Evolutionary conservation across 345 rosid genomes (phyloP), one percentile per base, ranked within the genome.

Genomic region (Chamaenerion angustifolium): DNA sequence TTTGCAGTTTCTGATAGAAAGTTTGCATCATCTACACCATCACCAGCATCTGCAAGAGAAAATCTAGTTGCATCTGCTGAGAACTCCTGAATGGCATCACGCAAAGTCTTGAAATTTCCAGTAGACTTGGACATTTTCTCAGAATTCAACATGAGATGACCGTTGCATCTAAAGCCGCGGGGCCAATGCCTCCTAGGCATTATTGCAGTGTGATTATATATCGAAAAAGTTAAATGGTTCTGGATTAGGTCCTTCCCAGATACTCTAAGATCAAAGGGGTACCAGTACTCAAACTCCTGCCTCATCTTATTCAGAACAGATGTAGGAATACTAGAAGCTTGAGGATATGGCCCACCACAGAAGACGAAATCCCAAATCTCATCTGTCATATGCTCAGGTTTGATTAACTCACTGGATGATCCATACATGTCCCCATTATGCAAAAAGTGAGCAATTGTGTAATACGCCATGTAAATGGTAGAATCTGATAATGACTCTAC

Each of bases 101-200:
- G 76, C 51, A 90, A 42, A 11, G 98, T 90, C 76, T 78, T 81
- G 70, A 90, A 86, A 71, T 90, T 90, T 49, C 98, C 95, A 12
- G 98, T 90, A 44, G 90, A 83, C 80, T 90, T 90, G 40, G 96
- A 86, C 96, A 90, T 90, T 69, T 90, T 90, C 57, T 90, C 89
- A 46, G 95, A 73, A 67, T 90, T 86, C 56, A 90, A 77, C 98
- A 90, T 90, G 12, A 90, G 82, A 59, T 83, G 95, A 19, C 98
- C 98, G 41, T 90, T 90, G 65, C 92, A 83, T 63, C 98, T 78
- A 64, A 86, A 83, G 21, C 98, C 96, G 49, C 85, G 79, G 21
- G 98, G 98, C 98, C 94, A 90, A 64, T 90, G 88, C 16, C 40
- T 66, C 63, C 54, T 71, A 40, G 76, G 52, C 98, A 90, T 78